A percentile compares a stretch with the other conserved stretches of the same genome.
phyloP scores from a whole-genome alignment of 2,329 filamentous ascomycete species.

The Fusarium penzigii region DNA sequence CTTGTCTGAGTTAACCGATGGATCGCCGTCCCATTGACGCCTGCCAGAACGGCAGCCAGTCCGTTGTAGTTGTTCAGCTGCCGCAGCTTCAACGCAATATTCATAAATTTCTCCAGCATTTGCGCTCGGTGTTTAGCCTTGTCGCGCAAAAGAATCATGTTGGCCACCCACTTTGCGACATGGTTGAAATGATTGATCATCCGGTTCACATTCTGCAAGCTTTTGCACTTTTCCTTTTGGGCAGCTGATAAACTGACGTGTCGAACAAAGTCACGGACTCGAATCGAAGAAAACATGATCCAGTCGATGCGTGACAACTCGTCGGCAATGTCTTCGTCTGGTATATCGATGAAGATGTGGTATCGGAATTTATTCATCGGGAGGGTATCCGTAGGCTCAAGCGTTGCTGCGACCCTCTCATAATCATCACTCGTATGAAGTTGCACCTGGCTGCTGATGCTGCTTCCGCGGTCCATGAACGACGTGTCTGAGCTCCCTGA shows the following conservation, averaged over 20 bases:
- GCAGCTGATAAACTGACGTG: conserved; percentile 77
- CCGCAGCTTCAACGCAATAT: conserved; percentile 79
- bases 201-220: conserved; percentile 83
- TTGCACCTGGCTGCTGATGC: conserved; percentile 48
- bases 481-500: conserved; percentile 49
- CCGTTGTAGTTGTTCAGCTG: conserved; percentile 97
- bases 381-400: conserved; percentile 69
- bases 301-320: conserved; percentile 96
- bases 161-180: conserved; percentile 78
- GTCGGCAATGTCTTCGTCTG: conserved; percentile 81
- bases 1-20: conserved; percentile 81
- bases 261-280: conserved; percentile 87
- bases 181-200: conserved; percentile 95
- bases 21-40: conserved; percentile 85
- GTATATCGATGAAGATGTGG: conserved; percentile 84
- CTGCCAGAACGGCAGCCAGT: conserved; percentile 88
- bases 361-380: conserved; percentile 84
- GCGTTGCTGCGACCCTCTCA: conserved; percentile 71
- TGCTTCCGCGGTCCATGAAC: conserved; percentile 41
- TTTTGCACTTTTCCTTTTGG: conserved; percentile 73
- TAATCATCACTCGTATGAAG: conserved; percentile 76
- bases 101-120: conserved; percentile 95
- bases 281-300: conserved; percentile 96
- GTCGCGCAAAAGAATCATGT: conserved; percentile 84
- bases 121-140: conserved; percentile 93